These are phyloP conservation scores for Pisolithus albus DNA, from an alignment of 768 basidiomycete genomes.

Conservation along the genomic window DNA sequence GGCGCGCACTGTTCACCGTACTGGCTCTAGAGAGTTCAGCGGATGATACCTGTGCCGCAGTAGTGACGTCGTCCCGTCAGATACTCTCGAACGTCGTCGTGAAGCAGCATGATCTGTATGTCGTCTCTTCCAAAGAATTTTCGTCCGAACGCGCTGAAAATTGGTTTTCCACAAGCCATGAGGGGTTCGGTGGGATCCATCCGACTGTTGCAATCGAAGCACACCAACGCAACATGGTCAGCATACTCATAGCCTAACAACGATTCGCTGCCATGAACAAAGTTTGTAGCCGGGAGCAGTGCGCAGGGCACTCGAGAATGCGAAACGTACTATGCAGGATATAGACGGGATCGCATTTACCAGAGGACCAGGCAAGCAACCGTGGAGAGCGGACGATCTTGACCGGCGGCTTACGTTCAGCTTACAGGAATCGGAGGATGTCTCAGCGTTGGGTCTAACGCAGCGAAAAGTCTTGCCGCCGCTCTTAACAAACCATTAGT, in stretches of 20 bases:
- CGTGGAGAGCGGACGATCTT: slow-evolving; percentile 2
- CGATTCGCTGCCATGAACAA: neutral
- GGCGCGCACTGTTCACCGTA: slow-evolving; percentile 44
- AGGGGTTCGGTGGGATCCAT: slow-evolving; percentile 59
- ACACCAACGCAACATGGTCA: slow-evolving; percentile 76
- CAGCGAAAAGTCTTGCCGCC: slow-evolving; percentile 82
- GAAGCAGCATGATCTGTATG: slow-evolving; percentile 67
- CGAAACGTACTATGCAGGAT: slow-evolving; percentile 49
- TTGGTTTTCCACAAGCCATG: slow-evolving; percentile 13
- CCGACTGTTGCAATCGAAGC: slow-evolving; percentile 69
- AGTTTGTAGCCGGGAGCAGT: slow-evolving; percentile 64
- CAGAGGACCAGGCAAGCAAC: slow-evolving; percentile 63
- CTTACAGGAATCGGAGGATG: slow-evolving; percentile 68
- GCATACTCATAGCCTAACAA: neutral
- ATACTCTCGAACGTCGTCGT: slow-evolving; percentile 83
- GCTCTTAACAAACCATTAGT: slow-evolving; percentile 71
- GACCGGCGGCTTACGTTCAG: neutral
- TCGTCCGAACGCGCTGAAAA: neutral
- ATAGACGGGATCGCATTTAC: slow-evolving; percentile 90
- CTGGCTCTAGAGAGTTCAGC: slow-evolving; percentile 83
- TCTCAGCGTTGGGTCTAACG: slow-evolving; percentile 69
- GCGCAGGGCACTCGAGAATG: slow-evolving; percentile 56
- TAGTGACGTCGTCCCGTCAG: slow-evolving; percentile 63
- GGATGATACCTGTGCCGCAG: slow-evolving; percentile 89
- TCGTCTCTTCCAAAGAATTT: neutral